Percentiles rank a stretch among this genome's conserved stretches.
phyloP scores from a whole-genome alignment of 176 grass and related monocot genomes.

The Elaeis guineensis region DNA sequence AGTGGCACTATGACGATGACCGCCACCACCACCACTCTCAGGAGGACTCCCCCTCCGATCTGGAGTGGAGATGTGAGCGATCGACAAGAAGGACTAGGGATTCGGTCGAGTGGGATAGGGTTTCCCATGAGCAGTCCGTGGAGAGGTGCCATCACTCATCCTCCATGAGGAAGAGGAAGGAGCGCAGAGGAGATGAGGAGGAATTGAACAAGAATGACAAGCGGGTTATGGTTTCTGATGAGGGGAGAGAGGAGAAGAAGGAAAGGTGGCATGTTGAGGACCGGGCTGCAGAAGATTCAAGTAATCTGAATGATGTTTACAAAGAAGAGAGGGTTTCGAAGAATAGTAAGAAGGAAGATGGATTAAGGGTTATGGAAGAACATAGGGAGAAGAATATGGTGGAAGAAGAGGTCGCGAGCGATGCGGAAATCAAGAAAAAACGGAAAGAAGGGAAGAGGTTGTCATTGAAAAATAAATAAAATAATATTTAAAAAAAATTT shows the following conservation, averaged over 20 bases:
- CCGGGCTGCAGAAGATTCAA: not conserved
- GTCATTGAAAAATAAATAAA: too few relatives aligned
- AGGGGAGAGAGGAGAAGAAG: conserved; percentile 6
- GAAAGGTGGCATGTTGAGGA: conserved; percentile 16
- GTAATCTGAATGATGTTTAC: conserved; percentile 1
- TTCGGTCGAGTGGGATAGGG: conserved; percentile 28
- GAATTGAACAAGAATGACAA: conserved; percentile 17
- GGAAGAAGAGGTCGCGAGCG: not conserved
- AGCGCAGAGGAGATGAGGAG: conserved; percentile 14
- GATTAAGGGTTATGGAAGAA: not conserved
- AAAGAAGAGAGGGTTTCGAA: conserved; percentile 6
- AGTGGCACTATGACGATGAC: conserved; percentile 6
- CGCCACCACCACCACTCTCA: not conserved
- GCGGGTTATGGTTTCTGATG: conserved; percentile 14
- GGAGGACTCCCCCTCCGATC: conserved; percentile 20
- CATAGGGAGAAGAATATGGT: conserved; percentile 1
- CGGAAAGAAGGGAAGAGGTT: conserved; percentile 27
- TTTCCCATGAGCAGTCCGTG: conserved; percentile 18
- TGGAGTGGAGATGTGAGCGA: conserved; percentile 25
- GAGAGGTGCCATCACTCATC: conserved; percentile 15
- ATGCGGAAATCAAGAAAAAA: conserved; percentile 1
- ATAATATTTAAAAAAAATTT: too few relatives aligned
- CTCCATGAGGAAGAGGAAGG: conserved; percentile 39
- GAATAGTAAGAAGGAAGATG: too few relatives aligned
- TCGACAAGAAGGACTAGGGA: conserved; percentile 39